phyloP scores from a whole-genome alignment of 2,329 filamentous ascomycete genomes.

The Apiospora pterosperma region DNA sequence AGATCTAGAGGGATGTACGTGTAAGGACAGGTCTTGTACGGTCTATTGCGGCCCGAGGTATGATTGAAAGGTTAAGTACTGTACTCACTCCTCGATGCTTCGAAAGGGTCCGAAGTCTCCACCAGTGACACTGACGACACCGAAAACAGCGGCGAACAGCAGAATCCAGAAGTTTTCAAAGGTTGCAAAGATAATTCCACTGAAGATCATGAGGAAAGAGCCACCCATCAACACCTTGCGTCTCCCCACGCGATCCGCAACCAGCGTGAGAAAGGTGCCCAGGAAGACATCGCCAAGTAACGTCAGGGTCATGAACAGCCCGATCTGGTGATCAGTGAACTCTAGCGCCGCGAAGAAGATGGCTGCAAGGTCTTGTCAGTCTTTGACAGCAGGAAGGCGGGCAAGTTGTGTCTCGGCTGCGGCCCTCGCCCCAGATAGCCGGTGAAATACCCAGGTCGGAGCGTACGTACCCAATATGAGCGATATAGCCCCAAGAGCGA shows the following conservation, averaged over 20 bases:
- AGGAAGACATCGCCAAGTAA: slow-evolving; percentile 56
- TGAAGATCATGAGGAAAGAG: slow-evolving; percentile 51
- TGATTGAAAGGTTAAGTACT: too few relatives aligned
- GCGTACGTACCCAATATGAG: slow-evolving; percentile 47
- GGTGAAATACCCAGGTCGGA: not conserved
- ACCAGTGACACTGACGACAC: slow-evolving; percentile 61
- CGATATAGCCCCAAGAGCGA: slow-evolving; percentile 60
- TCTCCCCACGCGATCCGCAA: slow-evolving; percentile 57
- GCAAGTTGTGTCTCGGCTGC: not conserved
- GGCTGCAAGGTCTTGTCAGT: slow-evolving; percentile 20
- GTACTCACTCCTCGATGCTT: slow-evolving; percentile 55
- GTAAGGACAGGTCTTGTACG: slow-evolving; percentile 47
- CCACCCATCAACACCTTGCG: slow-evolving; percentile 51
- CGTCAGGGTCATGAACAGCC: slow-evolving; percentile 65
- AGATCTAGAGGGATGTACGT: slow-evolving; percentile 51
- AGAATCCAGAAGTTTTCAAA: slow-evolving; percentile 55
- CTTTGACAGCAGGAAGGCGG: not conserved
- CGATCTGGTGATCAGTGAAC: slow-evolving; percentile 56
- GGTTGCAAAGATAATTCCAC: slow-evolving; percentile 53
- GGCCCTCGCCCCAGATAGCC: not conserved
- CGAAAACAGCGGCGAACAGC: slow-evolving; percentile 53
- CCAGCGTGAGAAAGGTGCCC: slow-evolving; percentile 55
- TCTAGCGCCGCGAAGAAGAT: slow-evolving; percentile 56
- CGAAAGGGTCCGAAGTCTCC: slow-evolving; percentile 67
- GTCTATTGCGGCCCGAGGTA: slow-evolving; percentile 6